phyloP scores from a whole-genome alignment of 2,329 filamentous ascomycete genomes.

The Fusarium pilosicola region DNA sequence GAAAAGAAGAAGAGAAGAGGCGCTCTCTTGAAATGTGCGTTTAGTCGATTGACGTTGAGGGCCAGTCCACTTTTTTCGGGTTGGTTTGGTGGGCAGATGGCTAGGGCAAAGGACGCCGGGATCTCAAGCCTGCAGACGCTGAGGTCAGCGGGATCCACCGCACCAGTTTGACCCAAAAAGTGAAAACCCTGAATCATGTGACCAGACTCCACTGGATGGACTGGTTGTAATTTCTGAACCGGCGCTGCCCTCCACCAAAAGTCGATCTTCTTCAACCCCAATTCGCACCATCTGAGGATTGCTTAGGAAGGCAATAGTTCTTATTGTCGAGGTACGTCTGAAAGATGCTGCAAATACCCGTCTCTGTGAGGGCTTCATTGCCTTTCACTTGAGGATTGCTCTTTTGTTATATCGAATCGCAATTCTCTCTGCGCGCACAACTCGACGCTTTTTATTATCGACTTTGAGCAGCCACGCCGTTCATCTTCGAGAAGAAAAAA shows the following conservation, averaged over 20 bases:
- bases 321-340: slow-evolving; percentile 72
- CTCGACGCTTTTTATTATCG: slow-evolving; percentile 17
- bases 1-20: slow-evolving; percentile 29
- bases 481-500: slow-evolving; percentile 12
- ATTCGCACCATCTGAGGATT: slow-evolving; percentile 64
- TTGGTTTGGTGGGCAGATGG: slow-evolving; percentile 8
- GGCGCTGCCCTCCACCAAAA: slow-evolving; percentile 45
- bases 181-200: slow-evolving; percentile 47
- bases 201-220: slow-evolving; percentile 25
- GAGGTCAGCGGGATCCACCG: not conserved
- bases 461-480: slow-evolving; percentile 16
- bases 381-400: slow-evolving; percentile 46
- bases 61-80: slow-evolving; percentile 29
- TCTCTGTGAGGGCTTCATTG: slow-evolving; percentile 46
- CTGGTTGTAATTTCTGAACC: slow-evolving; percentile 41
- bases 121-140: not conserved
- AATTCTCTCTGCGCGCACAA: slow-evolving; percentile 22
- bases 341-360: slow-evolving; percentile 57
- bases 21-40: slow-evolving; percentile 48
- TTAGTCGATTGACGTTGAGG: slow-evolving; percentile 41
- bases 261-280: slow-evolving; percentile 45
- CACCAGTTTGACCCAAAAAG: not conserved
- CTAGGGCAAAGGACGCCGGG: slow-evolving; percentile 35
- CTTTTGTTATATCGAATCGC: slow-evolving; percentile 14
- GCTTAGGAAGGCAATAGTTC: slow-evolving; percentile 69